Evolutionary conservation across 78 protist genomes (phyloP).

Genomic region (Dictyostelium capitatum): DNA sequence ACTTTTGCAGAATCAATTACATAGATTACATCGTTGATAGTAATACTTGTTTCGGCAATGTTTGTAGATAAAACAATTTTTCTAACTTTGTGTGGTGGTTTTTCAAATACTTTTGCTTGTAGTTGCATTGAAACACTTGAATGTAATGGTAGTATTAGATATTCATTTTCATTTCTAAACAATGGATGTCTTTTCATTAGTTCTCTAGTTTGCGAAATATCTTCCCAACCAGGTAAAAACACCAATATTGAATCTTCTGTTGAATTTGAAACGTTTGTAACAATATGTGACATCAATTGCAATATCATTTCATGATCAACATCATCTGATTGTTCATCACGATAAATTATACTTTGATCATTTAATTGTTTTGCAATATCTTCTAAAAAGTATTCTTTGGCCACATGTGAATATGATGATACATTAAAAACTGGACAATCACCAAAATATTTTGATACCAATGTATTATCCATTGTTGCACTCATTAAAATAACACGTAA

Average conservation of each 20-base stretch:
- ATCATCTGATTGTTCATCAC: constrained; percentile 16
- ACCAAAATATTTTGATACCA: constrained; percentile 13
- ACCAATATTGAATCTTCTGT: constrained; percentile 16
- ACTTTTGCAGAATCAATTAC: constrained; percentile 91
- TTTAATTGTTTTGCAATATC: constrained; percentile 16
- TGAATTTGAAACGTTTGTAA: background rate
- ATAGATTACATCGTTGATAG: constrained; percentile 89
- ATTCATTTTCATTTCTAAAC: constrained; percentile 10
- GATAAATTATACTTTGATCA: background rate
- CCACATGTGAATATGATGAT: constrained; percentile 3
- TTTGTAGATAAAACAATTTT: constrained; percentile 92
- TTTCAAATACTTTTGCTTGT: constrained; percentile 61
- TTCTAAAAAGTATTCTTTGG: constrained; percentile 12
- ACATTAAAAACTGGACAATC: constrained; percentile 26
- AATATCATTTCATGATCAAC: constrained; percentile 27
- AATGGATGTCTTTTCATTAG: constrained; percentile 8
- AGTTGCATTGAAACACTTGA: constrained; percentile 9
- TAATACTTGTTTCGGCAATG: constrained; percentile 92
- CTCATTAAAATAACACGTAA: constrained; percentile 35
- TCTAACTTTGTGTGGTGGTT: constrained; percentile 78
- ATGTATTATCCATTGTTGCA: constrained; percentile 25
- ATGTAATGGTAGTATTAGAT: constrained; percentile 89
- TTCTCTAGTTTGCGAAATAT: constrained; percentile 7
- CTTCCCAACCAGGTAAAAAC: constrained; percentile 56
- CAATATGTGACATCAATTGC: constrained; percentile 4